Base-by-base conservation (phyloP, 2,329 filamentous ascomycete species). In the Fusarium buharicum region DNA sequence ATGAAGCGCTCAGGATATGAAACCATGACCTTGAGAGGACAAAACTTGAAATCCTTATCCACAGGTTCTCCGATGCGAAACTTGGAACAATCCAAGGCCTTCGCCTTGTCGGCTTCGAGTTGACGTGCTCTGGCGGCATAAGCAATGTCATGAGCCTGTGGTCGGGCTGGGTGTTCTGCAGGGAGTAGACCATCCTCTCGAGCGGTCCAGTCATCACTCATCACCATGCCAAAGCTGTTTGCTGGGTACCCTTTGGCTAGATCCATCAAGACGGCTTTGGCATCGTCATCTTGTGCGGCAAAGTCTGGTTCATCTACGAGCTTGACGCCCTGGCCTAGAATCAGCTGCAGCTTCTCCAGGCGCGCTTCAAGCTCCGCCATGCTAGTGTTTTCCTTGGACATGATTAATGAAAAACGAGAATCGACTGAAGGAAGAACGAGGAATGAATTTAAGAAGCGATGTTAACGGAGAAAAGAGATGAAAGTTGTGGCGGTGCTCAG, bases 1-100 rank as follows among this genome's bases (percentile, higher is more conserved):
- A 88, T 83, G 71, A 84, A 91, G 50, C 76, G 79, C 60, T 84
- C 81, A 1, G 86, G 85, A 66, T 89, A 92, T 17, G 78, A 80
- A 22, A 77, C 73, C 20, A 91, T 75, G 0, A 85, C 75, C 20
- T 77, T 76, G 79, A 83, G 86, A 0, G 84, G 77, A 34, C 79
- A 79, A 62, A 88, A 84, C 1, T 50, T 44, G 14, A 75, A 71
- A 1, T 67, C 46, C 11, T 70, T 46, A 2, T 66, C 58, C 5
- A 71, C 46, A 2, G 63, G 46, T 18, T 76, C 62, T 1, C 72
- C 73, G 8, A 61, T 49, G 4, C 40, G 50, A 38, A 75, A 73
- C 2, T 31, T 33, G 7, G 62, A 61, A 38, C 45, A 65, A 50
- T 74, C 70, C 22, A 72, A 68, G 1, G 70, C 65, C 4, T 45